Evolutionary conservation across 2,329 filamentous ascomycete species (phyloP).

Genomic region (Diplodia sapinea): DNA sequence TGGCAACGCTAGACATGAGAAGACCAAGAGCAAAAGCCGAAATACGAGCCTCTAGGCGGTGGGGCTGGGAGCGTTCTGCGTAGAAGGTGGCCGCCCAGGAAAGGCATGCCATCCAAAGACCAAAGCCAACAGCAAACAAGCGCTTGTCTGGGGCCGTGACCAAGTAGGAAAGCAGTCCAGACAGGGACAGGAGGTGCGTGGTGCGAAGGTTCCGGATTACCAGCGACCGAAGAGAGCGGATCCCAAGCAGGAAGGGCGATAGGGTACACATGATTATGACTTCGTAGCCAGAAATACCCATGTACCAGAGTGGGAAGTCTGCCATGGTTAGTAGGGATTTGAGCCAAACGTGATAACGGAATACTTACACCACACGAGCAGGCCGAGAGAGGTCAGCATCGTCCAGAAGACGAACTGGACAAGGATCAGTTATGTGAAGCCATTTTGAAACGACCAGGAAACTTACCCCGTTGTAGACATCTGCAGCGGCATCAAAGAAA

Average conservation of each 20-base stretch:
- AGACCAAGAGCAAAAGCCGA: constrained; percentile 82
- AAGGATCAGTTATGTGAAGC: constrained; percentile 24
- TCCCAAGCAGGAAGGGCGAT: constrained; percentile 78
- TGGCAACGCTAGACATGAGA: constrained; percentile 82
- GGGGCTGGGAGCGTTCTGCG: constrained; percentile 74
- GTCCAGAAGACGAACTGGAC: constrained; percentile 92
- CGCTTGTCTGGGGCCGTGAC: constrained; percentile 74
- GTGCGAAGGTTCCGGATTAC: constrained; percentile 71
- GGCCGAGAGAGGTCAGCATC: constrained; percentile 83
- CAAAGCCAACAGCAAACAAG: constrained; percentile 81
- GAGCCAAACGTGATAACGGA: neutral
- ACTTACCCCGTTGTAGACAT: constrained; percentile 90
- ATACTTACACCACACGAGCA: constrained; percentile 87
- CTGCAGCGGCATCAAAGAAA: constrained; percentile 79
- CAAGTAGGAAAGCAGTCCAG: constrained; percentile 79
- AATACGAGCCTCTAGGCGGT: constrained; percentile 79
- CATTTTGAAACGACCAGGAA: constrained; percentile 3
- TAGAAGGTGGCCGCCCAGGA: constrained; percentile 84
- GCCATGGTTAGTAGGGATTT: constrained; percentile 32
- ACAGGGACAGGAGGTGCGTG: constrained; percentile 77
- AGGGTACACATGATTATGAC: constrained; percentile 83
- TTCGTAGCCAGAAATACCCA: constrained; percentile 98
- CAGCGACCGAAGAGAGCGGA: constrained; percentile 70
- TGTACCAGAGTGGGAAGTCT: constrained; percentile 98
- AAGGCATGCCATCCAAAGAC: constrained; percentile 78